A percentile compares a stretch with the other conserved stretches of the same genome.
Conservation (phyloP, 2,329 filamentous ascomycete species). For the Taxawa tesnikishii region DNA sequence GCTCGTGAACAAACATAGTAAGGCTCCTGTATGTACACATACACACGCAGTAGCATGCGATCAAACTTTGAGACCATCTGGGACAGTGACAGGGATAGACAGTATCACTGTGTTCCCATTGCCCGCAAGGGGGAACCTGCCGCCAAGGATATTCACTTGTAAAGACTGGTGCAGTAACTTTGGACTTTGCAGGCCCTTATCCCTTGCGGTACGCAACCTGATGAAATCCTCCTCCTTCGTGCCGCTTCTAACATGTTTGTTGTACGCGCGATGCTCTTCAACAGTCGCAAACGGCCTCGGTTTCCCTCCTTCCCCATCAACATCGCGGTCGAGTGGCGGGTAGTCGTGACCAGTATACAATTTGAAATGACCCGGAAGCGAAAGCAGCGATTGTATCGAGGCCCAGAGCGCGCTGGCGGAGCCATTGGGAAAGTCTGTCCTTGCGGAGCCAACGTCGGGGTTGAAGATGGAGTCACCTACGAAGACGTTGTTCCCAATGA, state of each 20-base stretch:
- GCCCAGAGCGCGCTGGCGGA: conserved; percentile 15
- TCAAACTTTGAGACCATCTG: too few species aligned
- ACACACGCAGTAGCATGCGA: too few species aligned
- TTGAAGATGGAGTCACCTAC: conserved; percentile 24
- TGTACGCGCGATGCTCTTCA: conserved; percentile 18
- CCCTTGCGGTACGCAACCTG: conserved; percentile 17
- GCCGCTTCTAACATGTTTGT: conserved; percentile 21
- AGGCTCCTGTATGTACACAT: too few species aligned
- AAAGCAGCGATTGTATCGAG: conserved; percentile 17
- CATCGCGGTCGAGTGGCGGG: conserved; percentile 11
- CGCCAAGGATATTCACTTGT: conserved; percentile 12
- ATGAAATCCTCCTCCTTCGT: conserved; percentile 21
- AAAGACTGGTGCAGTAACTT: conserved; percentile 24
- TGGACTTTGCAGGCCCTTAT: conserved; percentile 19
- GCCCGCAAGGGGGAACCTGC: conserved; percentile 2
- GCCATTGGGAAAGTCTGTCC: conserved; percentile 24
- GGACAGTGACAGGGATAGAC: too few species aligned
- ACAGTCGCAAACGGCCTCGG: conserved; percentile 23
- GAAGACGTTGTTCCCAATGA: conserved; percentile 33
- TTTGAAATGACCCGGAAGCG: conserved; percentile 16
- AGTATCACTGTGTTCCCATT: too few species aligned
- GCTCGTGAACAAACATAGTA: too few species aligned
- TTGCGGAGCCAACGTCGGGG: conserved; percentile 20
- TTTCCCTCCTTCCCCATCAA: conserved; percentile 7
- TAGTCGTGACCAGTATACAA: conserved; percentile 26